Conservation (phyloP, 148 eudicot genomes). For the Suaeda aralocaspica region DNA sequence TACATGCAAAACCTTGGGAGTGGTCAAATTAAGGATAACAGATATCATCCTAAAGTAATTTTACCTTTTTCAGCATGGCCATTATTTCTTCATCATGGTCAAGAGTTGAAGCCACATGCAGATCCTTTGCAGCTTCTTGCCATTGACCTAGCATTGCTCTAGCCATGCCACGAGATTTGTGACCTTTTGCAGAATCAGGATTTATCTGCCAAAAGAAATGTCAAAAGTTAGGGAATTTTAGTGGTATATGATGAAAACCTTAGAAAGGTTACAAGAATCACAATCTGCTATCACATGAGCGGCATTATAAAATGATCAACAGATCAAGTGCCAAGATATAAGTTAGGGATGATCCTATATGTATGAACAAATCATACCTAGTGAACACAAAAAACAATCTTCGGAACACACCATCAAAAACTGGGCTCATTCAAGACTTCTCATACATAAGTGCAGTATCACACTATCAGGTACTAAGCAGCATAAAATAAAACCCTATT, state of each 20-base stretch:
- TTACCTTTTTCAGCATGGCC: slow-evolving; percentile 63
- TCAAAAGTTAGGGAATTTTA: neutral
- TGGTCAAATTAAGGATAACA: neutral
- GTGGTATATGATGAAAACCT: neutral
- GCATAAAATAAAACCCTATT: too few relatives aligned
- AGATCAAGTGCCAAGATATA: too few relatives aligned
- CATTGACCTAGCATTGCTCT: slow-evolving; percentile 86
- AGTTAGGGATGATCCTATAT: neutral
- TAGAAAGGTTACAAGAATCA: neutral
- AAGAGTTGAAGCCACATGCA: slow-evolving; percentile 73
- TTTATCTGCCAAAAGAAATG: slow-evolving; percentile 50
- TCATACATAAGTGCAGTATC: neutral
- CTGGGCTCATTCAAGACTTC: neutral
- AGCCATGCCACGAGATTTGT: slow-evolving; percentile 88
- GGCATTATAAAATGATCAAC: neutral
- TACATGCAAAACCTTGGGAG: neutral
- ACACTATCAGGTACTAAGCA: too few relatives aligned
- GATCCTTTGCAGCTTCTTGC: slow-evolving; percentile 93
- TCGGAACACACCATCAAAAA: neutral
- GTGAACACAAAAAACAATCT: neutral
- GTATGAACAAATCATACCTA: neutral
- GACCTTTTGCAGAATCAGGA: slow-evolving; percentile 92
- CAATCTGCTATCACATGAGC: neutral
- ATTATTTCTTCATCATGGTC: slow-evolving; percentile 85
- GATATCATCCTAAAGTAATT: neutral